Base-by-base conservation (phyloP, 495 filamentous ascomycete species). In the Pyrenula aspistea region DNA sequence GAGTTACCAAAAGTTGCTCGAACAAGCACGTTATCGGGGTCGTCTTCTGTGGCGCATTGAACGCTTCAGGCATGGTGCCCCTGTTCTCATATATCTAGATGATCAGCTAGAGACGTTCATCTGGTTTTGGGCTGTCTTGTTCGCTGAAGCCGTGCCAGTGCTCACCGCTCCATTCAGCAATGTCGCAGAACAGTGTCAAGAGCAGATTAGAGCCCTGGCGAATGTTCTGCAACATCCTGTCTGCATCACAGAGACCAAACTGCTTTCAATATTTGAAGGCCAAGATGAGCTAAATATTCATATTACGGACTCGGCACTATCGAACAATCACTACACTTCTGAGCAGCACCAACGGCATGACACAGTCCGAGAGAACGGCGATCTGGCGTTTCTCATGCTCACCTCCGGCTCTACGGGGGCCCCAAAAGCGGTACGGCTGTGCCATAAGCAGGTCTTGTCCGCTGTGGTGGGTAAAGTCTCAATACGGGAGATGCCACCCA, bases 371-470 rank as follows among this genome's bases (percentile, higher is more conserved):
- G 19, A 25, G n/a, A 20, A 36, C 42, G 49, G 56, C 23, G 67
- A 68, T 51, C n/a, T 61, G 2, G 65, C 67, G 0, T 68, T 69
- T 8, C 60, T 82, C 2, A 77, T 82, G 77, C 63, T 84, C 2
- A 85, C 81, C 2, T 85, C 79, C 0, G 82, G 82, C 1, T 78
- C 71, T 60, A 80, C 74, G 10, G 78, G 79, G 2, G 67, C 74
- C 49, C 61, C 77, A 15, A 83, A 85, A 61, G 80, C 77, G 1
- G 80, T 82, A 1, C 54, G 20, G 2, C 61, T 82, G 2, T 67
- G 55, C 0, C 74, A 78, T 57, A 47, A 49, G 1, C 76, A 83
- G 60, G 62, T 82, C 2, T 49, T 82, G 0, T 57, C 72, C 0
- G 68, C 81, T 2, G 53, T 83, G 1, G 1, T 10, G 2, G 58